Base-by-base conservation (phyloP, 2,329 filamentous ascomycete genomes). In the Hymenotorrendiella dingleyae region DNA sequence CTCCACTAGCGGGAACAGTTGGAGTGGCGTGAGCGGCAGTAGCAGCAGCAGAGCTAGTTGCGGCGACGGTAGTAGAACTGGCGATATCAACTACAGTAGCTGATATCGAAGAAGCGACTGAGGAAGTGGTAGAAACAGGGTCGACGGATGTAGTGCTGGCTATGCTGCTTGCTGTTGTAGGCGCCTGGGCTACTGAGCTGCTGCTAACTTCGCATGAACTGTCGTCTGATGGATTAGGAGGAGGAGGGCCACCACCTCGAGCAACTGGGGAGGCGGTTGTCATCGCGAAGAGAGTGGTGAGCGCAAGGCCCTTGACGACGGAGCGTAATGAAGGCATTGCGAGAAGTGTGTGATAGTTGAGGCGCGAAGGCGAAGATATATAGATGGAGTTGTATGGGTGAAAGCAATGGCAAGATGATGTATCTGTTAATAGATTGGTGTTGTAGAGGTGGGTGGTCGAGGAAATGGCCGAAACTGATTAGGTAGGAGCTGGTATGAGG, bases 271-370 rank as follows among this genome's bases (percentile, higher is more conserved):
- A 20, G 11, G 48, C 56, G n/a, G 40, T 23, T 8, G 47, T 41
- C 29, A 53, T 23, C 30, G 52, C 45, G 23, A 55, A 28, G 20
- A 54, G 38, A 17, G 46, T 21, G 23, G 50, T 42, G 36, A 57
- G 45, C 21, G 49, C 40, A n/a, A 57, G 39, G 41, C 48, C 48
- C 16, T 49, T 38, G 43, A 53, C 29, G 41, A 57, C 40, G 27
- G 26, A 40, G 46, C 49, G 48, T 35, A 55, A 36, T 29, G 54
- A 57, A 52, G 47, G 54, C 56, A 59, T 59, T 11, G 40, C 47
- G 40, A 35, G 16, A 10, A 19, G 24, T n/a, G 28, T 34, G n/a
- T 34, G 21, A n/a, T n/a, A n/a, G n/a, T n/a, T n/a, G n/a, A n/a
- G n/a, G n/a, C n/a, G n/a, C n/a, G n/a, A n/a, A n/a, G n/a, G n/a